phyloP scores from a whole-genome alignment of 306 rosid species.

The Ziziphus jujuba region DNA sequence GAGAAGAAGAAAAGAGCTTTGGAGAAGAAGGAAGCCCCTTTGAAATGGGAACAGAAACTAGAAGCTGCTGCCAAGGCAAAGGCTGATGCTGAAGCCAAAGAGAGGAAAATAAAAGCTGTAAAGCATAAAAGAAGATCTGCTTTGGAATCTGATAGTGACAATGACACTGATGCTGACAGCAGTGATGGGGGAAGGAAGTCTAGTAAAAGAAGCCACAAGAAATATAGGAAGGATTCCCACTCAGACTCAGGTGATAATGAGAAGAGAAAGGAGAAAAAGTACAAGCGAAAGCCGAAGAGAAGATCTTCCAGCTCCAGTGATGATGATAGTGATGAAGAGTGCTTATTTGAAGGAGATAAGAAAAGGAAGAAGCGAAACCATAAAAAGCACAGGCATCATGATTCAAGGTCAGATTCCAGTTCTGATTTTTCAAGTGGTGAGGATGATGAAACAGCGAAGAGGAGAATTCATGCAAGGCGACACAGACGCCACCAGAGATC shows the following conservation, averaged over 20 bases:
- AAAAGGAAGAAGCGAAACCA: constrained; percentile 61
- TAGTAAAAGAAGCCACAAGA: constrained; percentile 57
- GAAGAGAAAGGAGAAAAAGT: constrained; percentile 59
- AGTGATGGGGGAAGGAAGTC: constrained; percentile 46
- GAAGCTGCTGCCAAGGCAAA: constrained; percentile 80
- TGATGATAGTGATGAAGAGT: constrained; percentile 50
- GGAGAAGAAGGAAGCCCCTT: constrained; percentile 95
- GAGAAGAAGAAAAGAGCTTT: constrained; percentile 81
- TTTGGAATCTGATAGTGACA: constrained; percentile 44
- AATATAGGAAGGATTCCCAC: constrained; percentile 63
- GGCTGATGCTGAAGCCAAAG: constrained; percentile 76
- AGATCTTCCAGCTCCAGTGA: constrained; percentile 44
- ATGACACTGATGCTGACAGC: constrained; percentile 50
- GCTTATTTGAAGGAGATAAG: constrained; percentile 52
- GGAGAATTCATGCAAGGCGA: constrained; percentile 34
- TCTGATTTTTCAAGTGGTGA: constrained; percentile 49
- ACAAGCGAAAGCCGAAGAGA: constrained; percentile 54
- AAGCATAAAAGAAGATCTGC: constrained; percentile 62
- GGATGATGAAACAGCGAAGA: constrained; percentile 32
- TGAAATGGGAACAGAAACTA: constrained; percentile 93
- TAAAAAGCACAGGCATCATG: constrained; percentile 43
- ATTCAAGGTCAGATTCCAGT: constrained; percentile 49
- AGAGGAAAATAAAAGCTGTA: constrained; percentile 57
- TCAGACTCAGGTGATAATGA: constrained; percentile 54
- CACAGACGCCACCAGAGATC: constrained; percentile 31